A percentile compares a stretch with the other conserved stretches of the same genome.
phyloP scores from a whole-genome alignment of 2,329 filamentous ascomycete genomes.

The Chaetomiaceae sp. region DNA sequence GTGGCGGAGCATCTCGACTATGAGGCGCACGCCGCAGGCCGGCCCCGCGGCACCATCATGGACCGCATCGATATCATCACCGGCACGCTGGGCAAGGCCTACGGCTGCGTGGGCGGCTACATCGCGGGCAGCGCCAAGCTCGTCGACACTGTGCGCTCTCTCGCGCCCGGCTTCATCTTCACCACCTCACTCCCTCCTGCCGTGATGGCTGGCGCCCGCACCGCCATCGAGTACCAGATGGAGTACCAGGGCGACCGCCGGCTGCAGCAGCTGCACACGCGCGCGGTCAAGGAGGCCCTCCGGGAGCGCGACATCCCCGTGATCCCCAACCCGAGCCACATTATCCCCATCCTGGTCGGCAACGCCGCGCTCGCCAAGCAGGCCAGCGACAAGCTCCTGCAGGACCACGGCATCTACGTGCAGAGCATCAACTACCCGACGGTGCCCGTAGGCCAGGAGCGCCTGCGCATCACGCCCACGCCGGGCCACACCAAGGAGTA shows the following conservation, averaged over 20 bases:
- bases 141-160: slow-evolving; percentile 87
- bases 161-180: slow-evolving; percentile 97
- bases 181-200: slow-evolving; percentile 94
- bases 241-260: slow-evolving; percentile 78
- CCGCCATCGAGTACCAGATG: slow-evolving; percentile 93
- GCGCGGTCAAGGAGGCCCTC: slow-evolving; percentile 84
- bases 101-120: slow-evolving; percentile 95
- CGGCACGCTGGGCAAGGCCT: slow-evolving; percentile 93
- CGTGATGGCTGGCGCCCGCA: slow-evolving; percentile 89
- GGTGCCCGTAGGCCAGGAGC: slow-evolving; percentile 95
- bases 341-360: slow-evolving; percentile 88
- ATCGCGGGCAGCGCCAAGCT: slow-evolving; percentile 85
- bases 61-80: slow-evolving; percentile 98
- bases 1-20: slow-evolving; percentile 97
- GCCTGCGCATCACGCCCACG: slow-evolving; percentile 91
- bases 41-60: slow-evolving; percentile 78
- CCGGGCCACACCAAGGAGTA: slow-evolving; percentile 83
- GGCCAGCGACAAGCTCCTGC: slow-evolving; percentile 86
- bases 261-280: slow-evolving; percentile 93
- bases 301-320: slow-evolving; percentile 82
- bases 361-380: slow-evolving; percentile 89
- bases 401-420: slow-evolving; percentile 90
- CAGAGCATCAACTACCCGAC: slow-evolving; percentile 99
- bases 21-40: slow-evolving; percentile 73
- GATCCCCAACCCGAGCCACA: slow-evolving; percentile 96